Conservation (phyloP, 108 stramenopile genomes). For the Pseudonitzschia multiseries region DNA sequence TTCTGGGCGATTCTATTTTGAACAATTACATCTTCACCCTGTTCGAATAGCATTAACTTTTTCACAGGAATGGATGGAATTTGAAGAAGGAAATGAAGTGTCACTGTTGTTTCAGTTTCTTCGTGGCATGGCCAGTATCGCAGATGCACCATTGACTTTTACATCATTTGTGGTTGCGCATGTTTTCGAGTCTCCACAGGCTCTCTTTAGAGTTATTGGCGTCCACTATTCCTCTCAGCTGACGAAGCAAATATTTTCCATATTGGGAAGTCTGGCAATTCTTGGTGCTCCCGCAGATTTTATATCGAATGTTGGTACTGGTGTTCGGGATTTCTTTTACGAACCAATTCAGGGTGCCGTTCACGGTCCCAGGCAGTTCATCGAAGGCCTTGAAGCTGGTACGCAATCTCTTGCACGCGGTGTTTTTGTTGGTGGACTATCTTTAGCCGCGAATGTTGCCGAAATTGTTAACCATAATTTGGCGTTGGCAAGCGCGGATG, state of each 20-base stretch:
- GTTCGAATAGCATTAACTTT: constrained; percentile 73
- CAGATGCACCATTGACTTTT: constrained; percentile 74
- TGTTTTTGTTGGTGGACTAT: constrained; percentile 75
- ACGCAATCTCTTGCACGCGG: constrained; percentile 76
- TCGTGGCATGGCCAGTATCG: constrained; percentile 77
- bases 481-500: constrained; percentile 71
- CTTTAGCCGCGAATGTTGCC: constrained; percentile 76
- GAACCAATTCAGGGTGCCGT: constrained; percentile 81
- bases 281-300: constrained; percentile 81
- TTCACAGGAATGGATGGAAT: constrained; percentile 75
- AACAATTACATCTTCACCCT: constrained; percentile 74
- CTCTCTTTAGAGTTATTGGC: constrained; percentile 54
- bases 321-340: constrained; percentile 82
- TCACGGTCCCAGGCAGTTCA: constrained; percentile 67
- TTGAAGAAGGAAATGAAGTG: constrained; percentile 52
- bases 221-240: constrained; percentile 84
- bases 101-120: constrained; percentile 74
- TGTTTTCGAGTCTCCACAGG: constrained; percentile 78
- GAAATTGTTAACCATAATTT: constrained; percentile 73
- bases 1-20: constrained; percentile 70
- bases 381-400: constrained; percentile 78
- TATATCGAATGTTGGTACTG: constrained; percentile 80
- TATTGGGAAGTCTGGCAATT: constrained; percentile 73
- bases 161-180: constrained; percentile 79
- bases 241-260: constrained; percentile 71